Evolutionary conservation across 1,284 basidiomycete species (phyloP).

Genomic region (Omphalotus olearius): DNA sequence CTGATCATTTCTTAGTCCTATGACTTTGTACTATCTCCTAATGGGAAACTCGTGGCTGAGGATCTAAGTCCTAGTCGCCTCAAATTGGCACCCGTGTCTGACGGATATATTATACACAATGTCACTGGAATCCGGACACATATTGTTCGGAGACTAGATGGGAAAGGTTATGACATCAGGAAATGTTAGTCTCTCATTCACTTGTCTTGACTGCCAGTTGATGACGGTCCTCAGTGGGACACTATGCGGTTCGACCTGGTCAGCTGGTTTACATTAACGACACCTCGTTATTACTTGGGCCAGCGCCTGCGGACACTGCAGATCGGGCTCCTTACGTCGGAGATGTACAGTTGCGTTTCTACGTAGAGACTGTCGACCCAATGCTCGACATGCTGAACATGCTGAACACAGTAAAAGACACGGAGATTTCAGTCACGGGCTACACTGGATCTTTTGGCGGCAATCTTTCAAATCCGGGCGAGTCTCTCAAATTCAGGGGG

Average conservation of each 20-base stretch:
- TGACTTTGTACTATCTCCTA: constrained; percentile 71
- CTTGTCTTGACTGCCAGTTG: neutral
- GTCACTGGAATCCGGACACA: constrained; percentile 73
- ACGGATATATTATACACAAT: constrained; percentile 76
- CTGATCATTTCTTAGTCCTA: constrained; percentile 46
- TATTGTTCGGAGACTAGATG: constrained; percentile 76
- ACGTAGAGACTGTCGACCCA: constrained; percentile 45
- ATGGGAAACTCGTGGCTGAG: constrained; percentile 54
- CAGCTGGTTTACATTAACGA: constrained; percentile 83
- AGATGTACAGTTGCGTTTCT: constrained; percentile 57
- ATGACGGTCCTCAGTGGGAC: constrained; percentile 58
- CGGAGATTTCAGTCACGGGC: constrained; percentile 49
- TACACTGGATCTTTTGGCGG: constrained; percentile 72
- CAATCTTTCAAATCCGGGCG: constrained; percentile 39
- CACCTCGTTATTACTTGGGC: constrained; percentile 44
- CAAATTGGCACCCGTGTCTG: constrained; percentile 59
- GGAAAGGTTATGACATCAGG: constrained; percentile 82
- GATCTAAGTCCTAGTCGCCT: constrained; percentile 64
- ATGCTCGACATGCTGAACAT: constrained; percentile 30
- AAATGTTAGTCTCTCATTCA: constrained; percentile 47
- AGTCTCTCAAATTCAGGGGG: constrained; percentile 36
- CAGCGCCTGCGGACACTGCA: constrained; percentile 23
- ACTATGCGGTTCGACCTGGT: constrained; percentile 73
- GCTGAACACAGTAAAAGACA: constrained; percentile 28
- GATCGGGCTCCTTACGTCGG: constrained; percentile 28